Base-by-base conservation (phyloP, 1,139 yeast genomes). In the Taphrina pruni region DNA sequence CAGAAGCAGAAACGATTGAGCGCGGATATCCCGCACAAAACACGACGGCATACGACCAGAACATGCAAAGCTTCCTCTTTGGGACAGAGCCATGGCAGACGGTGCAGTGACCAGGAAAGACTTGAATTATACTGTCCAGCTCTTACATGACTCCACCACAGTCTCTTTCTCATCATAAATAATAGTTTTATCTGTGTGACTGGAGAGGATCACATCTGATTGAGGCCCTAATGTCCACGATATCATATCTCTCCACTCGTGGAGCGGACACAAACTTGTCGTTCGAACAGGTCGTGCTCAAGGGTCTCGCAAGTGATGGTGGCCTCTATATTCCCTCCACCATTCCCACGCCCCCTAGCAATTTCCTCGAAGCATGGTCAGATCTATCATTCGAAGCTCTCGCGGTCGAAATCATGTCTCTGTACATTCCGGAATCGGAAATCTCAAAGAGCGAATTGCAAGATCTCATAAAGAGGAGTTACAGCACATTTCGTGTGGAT, bases 261-360 rank as follows among this genome's bases (percentile, higher is more conserved):
- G 71, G 71, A n/a, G 71, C 71, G 9, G 65, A 65, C 36, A 62
- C 68, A 11, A 56, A 57, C 17, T 51, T 70, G 17, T 62, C 70
- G 12, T 70, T 70, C 50, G 71, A 70, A 46, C 68, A 67, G 20
- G 71, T 65, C 46, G 71, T 70, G 26, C 89, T 94, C 80, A 89
- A 90, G 72, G 99, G 99, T 60, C 84, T 94, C 75, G 99, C 98
- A 67, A 87, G 89, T 66, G 99, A 95, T 78, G 99, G 99, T 74
- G 99, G 99, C 55, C 85, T 94, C 65, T 94, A 90, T 78, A 84
- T 95, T 70, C 99, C 99, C 66, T 85, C 95, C 9, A 82, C 79
- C 69, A 90, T 93, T 74, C 97, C 98, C 67, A 78, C 82, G 72
- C 83, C 90, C 56, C 86, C 90, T 35, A 74, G 81, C 17, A 85